phyloP scores from a whole-genome alignment of 192 early-diverging fungal species.

The Phycomyces blakesleeanus region DNA sequence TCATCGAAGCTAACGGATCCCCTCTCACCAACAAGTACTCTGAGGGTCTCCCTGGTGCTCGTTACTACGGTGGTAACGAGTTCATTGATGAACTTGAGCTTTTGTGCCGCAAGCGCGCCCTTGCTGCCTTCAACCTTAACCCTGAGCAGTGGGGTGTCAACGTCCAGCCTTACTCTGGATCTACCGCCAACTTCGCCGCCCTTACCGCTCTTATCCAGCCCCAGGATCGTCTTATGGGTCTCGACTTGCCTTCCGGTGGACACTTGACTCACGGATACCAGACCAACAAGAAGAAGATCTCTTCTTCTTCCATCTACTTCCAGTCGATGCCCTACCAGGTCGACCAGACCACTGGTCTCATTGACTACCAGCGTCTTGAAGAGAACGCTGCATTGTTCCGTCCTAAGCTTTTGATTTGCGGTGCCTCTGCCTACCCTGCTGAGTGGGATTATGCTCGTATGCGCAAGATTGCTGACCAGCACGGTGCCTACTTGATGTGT shows the following conservation, averaged over 20 bases:
- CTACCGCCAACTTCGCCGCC: slow-evolving; percentile 98
- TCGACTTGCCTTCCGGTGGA: slow-evolving; percentile 99
- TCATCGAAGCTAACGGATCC: slow-evolving; percentile 99
- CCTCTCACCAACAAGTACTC: slow-evolving; percentile 99
- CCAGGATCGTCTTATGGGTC: slow-evolving; percentile 98
- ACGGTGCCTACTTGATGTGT: slow-evolving; percentile 93
- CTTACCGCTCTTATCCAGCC: slow-evolving; percentile 94
- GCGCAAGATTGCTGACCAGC: slow-evolving; percentile 94
- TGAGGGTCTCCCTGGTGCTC: slow-evolving; percentile 96
- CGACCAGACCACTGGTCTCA: slow-evolving; percentile 75
- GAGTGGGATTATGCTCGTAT: slow-evolving; percentile 98
- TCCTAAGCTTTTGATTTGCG: slow-evolving; percentile 98
- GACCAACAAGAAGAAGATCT: slow-evolving; percentile 99
- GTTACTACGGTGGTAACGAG: slow-evolving; percentile 99
- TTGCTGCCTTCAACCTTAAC: slow-evolving; percentile 88
- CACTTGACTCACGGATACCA: slow-evolving; percentile 99
- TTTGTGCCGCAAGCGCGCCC: slow-evolving; percentile 92
- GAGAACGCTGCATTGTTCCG: slow-evolving; percentile 91
- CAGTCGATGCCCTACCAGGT: slow-evolving; percentile 99
- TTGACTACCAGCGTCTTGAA: slow-evolving; percentile 96
- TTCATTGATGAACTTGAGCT: slow-evolving; percentile 94
- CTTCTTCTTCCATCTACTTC: slow-evolving; percentile 99
- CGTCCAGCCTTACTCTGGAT: slow-evolving; percentile 99
- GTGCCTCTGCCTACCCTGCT: slow-evolving; percentile 96
- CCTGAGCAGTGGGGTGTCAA: slow-evolving; percentile 97